Conservation (phyloP, 495 filamentous ascomycete genomes). For the Penicillium coffeae region DNA sequence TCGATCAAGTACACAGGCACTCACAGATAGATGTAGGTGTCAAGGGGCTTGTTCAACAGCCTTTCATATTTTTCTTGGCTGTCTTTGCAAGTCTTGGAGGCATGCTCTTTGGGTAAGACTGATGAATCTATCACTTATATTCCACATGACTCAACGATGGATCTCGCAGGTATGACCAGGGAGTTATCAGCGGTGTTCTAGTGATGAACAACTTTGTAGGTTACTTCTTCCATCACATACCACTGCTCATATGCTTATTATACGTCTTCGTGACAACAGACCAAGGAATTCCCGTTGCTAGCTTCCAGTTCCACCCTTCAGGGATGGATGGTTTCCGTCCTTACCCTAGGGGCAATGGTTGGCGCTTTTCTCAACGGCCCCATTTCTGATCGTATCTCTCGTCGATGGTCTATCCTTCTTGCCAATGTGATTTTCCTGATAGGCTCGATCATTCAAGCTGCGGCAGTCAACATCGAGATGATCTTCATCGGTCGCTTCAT, state of each 20-base stretch:
- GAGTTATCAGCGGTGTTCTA: conserved; percentile 3
- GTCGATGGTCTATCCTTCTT: conserved; percentile 66
- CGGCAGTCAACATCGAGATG: conserved; percentile 41
- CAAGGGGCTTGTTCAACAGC: conserved; percentile 1
- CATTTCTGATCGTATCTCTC: conserved; percentile 61
- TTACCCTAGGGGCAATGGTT: conserved; percentile 64
- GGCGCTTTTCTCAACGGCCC: conserved; percentile 66
- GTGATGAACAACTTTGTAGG: conserved; percentile 8
- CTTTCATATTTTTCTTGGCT: conserved; percentile 1
- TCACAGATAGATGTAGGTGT: no score
- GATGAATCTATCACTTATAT: background rate
- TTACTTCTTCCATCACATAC: background rate
- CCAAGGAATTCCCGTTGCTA: conserved; percentile 1
- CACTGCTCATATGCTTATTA: no score
- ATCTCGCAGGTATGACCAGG: background rate
- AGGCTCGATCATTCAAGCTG: conserved; percentile 61
- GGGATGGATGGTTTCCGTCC: conserved; percentile 67
- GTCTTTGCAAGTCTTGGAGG: conserved; percentile 4
- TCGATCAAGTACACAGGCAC: no score
- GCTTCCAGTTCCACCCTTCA: conserved; percentile 1
- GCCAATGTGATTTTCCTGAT: conserved; percentile 62
- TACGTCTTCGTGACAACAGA: no score
- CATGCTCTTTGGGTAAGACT: conserved; percentile 2
- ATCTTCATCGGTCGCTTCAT: conserved; percentile 70
- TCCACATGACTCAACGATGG: background rate